These are phyloP conservation scores for Penicillium longicatenatum DNA, from an alignment of 495 filamentous ascomycete genomes.

Conservation along the genomic window DNA sequence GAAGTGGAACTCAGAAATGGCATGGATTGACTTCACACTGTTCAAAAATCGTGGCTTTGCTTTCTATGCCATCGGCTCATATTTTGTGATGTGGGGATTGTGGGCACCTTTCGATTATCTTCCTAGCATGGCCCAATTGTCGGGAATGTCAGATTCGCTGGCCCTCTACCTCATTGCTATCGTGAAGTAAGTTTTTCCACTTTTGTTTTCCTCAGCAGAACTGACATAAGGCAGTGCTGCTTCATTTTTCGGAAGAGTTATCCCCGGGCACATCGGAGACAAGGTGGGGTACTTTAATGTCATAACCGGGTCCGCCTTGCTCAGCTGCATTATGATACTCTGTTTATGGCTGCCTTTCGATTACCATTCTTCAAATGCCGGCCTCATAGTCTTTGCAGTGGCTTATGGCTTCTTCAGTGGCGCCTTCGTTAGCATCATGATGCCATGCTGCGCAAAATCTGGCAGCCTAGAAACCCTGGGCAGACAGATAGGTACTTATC, in stretches of 20 bases:
- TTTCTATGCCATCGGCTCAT: constrained; percentile 31
- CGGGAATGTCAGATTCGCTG: constrained; percentile 24
- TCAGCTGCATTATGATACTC: neutral
- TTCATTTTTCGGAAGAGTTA: neutral
- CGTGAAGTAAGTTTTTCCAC: constrained; percentile 20
- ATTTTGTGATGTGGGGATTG: constrained; percentile 23
- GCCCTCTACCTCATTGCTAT: constrained; percentile 37
- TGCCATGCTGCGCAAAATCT: constrained; percentile 7
- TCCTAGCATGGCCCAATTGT: constrained; percentile 22
- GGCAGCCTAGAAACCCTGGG: constrained; percentile 8
- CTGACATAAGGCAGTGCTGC: neutral
- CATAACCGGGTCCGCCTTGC: neutral
- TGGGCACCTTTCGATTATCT: constrained; percentile 37
- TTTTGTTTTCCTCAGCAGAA: neutral
- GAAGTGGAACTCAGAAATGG: constrained; percentile 5
- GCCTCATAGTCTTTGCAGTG: constrained; percentile 5
- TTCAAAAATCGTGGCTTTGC: constrained; percentile 21
- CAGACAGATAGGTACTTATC: constrained; percentile 4
- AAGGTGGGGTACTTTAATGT: neutral
- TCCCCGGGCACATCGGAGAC: neutral
- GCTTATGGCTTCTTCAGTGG: constrained; percentile 7
- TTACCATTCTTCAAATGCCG: constrained; percentile 1
- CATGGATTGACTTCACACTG: constrained; percentile 7
- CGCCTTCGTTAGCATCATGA: constrained; percentile 1
- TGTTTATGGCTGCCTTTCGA: constrained; percentile 8